phyloP scores from a whole-genome alignment of 73 alveolate genomes.

The Paramecium sonneborni region DNA sequence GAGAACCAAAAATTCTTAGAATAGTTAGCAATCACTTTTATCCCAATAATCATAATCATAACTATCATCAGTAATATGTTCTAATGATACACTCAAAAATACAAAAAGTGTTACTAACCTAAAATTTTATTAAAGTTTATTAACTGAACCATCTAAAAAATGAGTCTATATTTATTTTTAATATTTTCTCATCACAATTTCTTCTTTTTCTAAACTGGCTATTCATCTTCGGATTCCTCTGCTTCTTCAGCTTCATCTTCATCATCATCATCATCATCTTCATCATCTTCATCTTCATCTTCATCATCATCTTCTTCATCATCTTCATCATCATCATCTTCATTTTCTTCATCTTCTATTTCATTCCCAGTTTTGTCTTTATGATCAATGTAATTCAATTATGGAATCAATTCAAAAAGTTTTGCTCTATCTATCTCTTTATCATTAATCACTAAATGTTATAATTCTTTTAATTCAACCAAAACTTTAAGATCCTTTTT shows the following conservation, averaged over 20 bases:
- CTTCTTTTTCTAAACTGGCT: not conserved
- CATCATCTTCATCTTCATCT: not conserved
- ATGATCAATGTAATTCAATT: not conserved
- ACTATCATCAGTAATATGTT: not conserved
- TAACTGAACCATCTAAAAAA: constrained; percentile 51
- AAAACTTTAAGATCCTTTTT: constrained; percentile 28
- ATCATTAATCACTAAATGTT: not conserved
- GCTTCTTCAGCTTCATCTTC: constrained; percentile 18
- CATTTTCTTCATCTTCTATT: not conserved
- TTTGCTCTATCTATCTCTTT: not conserved
- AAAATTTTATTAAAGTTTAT: constrained; percentile 20
- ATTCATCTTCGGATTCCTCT: constrained; percentile 18
- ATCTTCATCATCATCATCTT: constrained; percentile 2
- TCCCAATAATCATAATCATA: constrained; percentile 18
- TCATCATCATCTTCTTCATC: not conserved
- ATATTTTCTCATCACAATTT: not conserved
- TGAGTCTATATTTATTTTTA: not conserved
- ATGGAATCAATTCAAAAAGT: not conserved
- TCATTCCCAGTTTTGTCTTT: constrained; percentile 2
- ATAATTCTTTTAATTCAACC: not conserved
- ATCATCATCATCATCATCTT: not conserved
- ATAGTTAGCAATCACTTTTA: constrained; percentile 18
- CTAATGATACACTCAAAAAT: not conserved
- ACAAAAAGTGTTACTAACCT: constrained; percentile 30
- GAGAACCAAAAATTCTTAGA: constrained; percentile 35